A percentile compares a stretch with the other conserved stretches of the same genome.
These are phyloP conservation scores for Neocallimastix lanati DNA, from an alignment of 192 early-diverging fungal genomes.

Conservation along the genomic window DNA sequence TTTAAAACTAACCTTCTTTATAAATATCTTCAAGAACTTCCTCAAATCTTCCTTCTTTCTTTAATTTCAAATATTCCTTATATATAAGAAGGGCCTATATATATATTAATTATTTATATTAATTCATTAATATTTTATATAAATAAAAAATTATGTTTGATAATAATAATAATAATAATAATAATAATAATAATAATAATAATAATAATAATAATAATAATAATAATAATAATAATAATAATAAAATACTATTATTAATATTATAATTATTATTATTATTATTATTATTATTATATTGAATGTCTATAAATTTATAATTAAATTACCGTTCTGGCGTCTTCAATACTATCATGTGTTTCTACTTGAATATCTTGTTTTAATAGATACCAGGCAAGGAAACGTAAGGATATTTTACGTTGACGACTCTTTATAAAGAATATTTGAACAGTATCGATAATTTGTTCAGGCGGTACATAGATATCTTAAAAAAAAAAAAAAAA, in stretches of 20 bases:
- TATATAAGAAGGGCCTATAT: slow-evolving; percentile 64
- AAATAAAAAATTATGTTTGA: too few species aligned
- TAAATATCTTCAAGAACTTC: slow-evolving; percentile 67
- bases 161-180: too few species aligned
- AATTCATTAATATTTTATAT: too few species aligned
- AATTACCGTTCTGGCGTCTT: slow-evolving; percentile 72
- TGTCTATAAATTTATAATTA: too few species aligned
- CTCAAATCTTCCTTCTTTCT: slow-evolving; percentile 44
- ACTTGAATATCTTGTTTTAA: slow-evolving; percentile 68
- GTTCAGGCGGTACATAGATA: slow-evolving; percentile 62
- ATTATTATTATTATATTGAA: too few species aligned
- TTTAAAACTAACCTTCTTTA: slow-evolving; percentile 30
- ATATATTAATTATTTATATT: too few species aligned
- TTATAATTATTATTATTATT: too few species aligned
- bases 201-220: too few species aligned
- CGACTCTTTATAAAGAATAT: slow-evolving; percentile 67
- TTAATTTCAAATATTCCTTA: slow-evolving; percentile 54
- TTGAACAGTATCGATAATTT: slow-evolving; percentile 87
- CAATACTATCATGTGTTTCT: slow-evolving; percentile 78
- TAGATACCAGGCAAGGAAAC: slow-evolving; percentile 82
- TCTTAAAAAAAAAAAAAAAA: too few species aligned
- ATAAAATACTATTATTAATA: too few species aligned
- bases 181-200: too few species aligned
- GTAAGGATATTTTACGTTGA: slow-evolving; percentile 68
- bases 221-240: too few species aligned